Percentiles rank a stretch among this genome's conserved stretches.
phyloP scores from a whole-genome alignment of 1,284 basidiomycete genomes.

The Hymenochaete sp. region DNA sequence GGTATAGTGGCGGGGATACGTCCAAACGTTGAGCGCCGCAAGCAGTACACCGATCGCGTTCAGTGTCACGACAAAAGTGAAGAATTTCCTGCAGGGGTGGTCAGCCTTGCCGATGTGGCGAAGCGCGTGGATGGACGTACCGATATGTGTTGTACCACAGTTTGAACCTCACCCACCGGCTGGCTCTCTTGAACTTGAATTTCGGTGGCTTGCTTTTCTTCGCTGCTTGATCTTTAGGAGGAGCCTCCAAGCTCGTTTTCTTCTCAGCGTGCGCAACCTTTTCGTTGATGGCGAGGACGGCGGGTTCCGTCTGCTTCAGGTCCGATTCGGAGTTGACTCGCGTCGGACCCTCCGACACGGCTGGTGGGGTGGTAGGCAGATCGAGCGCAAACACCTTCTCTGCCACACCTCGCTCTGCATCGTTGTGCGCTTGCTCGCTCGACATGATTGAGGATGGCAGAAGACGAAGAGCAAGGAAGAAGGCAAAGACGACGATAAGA shows the following conservation, averaged over 20 bases:
- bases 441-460: constrained; percentile 2
- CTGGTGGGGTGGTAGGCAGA: constrained; percentile 12
- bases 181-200: constrained; percentile 23
- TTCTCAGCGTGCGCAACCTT: constrained; percentile 22
- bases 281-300: constrained; percentile 15
- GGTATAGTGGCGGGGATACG: constrained; percentile 49
- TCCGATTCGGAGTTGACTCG: constrained; percentile 16
- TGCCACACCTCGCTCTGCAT: constrained; percentile 16
- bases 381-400: constrained; percentile 18
- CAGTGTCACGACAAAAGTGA: constrained; percentile 39
- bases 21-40: constrained; percentile 43
- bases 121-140: constrained; percentile 26
- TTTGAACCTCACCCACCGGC: constrained; percentile 41
- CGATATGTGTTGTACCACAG: constrained; percentile 63
- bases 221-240: constrained; percentile 5
- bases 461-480: constrained; percentile 1
- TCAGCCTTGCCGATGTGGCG: neutral
- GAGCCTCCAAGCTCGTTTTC: constrained; percentile 13
- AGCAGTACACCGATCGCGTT: constrained; percentile 45
- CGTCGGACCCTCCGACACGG: constrained; percentile 13
- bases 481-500: constrained; percentile 8
- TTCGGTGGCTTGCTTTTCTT: constrained; percentile 19
- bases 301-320: constrained; percentile 10
- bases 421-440: constrained; percentile 12
- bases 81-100: constrained; percentile 56